phyloP scores from a whole-genome alignment of 1,284 basidiomycete genomes.

The Rhodofomes roseus region DNA sequence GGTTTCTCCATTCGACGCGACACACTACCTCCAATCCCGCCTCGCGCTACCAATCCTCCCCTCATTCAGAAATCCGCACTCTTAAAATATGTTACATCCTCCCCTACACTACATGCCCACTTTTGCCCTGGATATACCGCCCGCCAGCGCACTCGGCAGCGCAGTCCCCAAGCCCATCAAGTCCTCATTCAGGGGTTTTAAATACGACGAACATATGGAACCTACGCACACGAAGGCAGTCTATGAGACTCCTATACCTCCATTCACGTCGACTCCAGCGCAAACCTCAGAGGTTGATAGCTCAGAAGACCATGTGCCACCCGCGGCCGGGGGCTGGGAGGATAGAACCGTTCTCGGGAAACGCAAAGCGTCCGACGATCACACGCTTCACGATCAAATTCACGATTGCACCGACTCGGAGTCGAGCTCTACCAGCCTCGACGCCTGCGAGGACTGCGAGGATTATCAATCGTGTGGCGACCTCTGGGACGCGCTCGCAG shows the following conservation, averaged over 20 bases:
- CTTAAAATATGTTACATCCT: neutral
- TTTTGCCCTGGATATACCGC: neutral
- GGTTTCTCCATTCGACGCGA: neutral
- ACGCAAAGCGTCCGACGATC: neutral
- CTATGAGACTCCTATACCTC: neutral
- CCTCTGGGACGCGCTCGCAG: conserved; percentile 8
- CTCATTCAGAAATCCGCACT: neutral
- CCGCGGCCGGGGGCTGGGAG: neutral
- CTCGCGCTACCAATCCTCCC: neutral
- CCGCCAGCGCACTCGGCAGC: neutral
- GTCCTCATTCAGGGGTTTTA: neutral
- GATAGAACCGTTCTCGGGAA: neutral
- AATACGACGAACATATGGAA: no score
- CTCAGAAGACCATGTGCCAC: neutral
- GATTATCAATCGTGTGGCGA: conserved; percentile 9
- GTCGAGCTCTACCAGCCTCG: conserved; percentile 3
- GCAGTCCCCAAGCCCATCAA: neutral
- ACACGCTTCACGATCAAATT: neutral
- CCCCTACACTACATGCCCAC: neutral
- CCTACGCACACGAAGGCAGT: no score
- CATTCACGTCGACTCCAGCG: neutral
- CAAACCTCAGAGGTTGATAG: no score
- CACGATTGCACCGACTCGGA: neutral
- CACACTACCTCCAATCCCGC: neutral
- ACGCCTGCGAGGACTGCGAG: conserved; percentile 1